Conservation (phyloP, 106 monocot species). For the Vanilla planifolia region DNA sequence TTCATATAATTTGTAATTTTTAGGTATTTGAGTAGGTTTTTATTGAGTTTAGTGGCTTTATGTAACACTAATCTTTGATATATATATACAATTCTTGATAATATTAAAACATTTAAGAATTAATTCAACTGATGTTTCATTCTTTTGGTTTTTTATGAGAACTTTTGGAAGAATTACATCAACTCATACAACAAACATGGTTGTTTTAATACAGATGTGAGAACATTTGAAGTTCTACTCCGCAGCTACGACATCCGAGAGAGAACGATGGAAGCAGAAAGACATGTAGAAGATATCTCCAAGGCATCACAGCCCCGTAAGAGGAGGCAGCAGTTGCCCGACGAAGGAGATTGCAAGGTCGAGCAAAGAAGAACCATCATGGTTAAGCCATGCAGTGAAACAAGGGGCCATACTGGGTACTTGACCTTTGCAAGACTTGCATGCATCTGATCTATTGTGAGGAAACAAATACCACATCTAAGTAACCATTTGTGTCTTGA, state of each 20-base stretch:
- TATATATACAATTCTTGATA: no score
- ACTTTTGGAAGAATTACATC: no score
- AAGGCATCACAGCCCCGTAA: slow-evolving; percentile 38
- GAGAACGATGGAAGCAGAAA: slow-evolving; percentile 10
- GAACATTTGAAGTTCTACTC: slow-evolving; percentile 89
- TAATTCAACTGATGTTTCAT: no score
- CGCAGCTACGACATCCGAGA: slow-evolving; percentile 80
- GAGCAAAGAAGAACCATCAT: slow-evolving; percentile 23
- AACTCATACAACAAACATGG: no score
- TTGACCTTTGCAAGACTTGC: slow-evolving; percentile 85
- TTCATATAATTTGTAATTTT: no score
- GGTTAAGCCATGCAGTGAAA: slow-evolving; percentile 60
- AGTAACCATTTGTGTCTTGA: no score
- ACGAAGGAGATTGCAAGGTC: slow-evolving; percentile 15
- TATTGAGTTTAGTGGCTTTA: no score
- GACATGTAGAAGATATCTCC: slow-evolving; percentile 10
- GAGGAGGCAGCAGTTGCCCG: slow-evolving; percentile 27
- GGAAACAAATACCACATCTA: no score
- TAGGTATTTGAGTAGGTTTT: no score
- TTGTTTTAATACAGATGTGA: slow-evolving; percentile 52
- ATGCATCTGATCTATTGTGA: slow-evolving; percentile 14
- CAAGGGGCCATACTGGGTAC: slow-evolving; percentile 91
- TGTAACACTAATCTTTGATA: no score
- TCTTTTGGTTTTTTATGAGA: no score
- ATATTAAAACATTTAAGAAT: no score